Base-by-base conservation (phyloP, 1,139 yeast species). In the Suhomyces choctaworum region DNA sequence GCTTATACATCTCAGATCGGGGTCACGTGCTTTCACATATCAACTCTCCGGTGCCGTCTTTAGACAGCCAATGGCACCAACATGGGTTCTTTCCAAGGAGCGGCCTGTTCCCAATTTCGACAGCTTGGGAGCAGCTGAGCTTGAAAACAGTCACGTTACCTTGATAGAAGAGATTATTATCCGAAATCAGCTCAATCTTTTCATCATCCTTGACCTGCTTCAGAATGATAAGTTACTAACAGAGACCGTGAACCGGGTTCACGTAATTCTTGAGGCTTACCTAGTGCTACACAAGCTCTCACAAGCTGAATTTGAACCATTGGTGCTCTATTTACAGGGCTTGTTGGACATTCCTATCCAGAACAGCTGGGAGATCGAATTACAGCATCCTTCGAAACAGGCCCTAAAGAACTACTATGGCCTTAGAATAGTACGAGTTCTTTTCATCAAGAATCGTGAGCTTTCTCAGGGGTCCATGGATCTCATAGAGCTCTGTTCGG, bases 401-500 rank as follows among this genome's bases (percentile, higher is more conserved):
- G 16, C 16, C 14, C 16, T 12, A 11, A 8, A 10, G 13, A 12
- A 30, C 13, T 37, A 37, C 19, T 37, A 22, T 22, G 17, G 30
- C 2, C 23, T 37, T 5, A 19, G 40, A 30, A 27, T 30, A 8
- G 13, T 33, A 2, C 9, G 19, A 14, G 32, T 9, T 12, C n/a
- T 32, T 10, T 7, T 29, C 5, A 12, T 13, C 3, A 24, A 11
- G 13, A 7, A 7, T 3, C 16, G n/a, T 1, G 15, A 20, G 4
- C 7, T 14, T 9, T 6, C n/a, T n/a, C 16, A n/a, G 3, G 13
- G 15, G 20, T 34, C 31, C 20, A 7, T 22, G 21, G 31, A 21
- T 10, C 26, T 31, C 13, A 22, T 36, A 19, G 36, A 29, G n/a
- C 36, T 32, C 2, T 30, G 33, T n/a, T 51, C 67, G 1, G 41